Evolutionary conservation across 129 eudicot species (phyloP), one percentile per base, ranked within the genome.

Genomic region (Ambrosia trifida): DNA sequence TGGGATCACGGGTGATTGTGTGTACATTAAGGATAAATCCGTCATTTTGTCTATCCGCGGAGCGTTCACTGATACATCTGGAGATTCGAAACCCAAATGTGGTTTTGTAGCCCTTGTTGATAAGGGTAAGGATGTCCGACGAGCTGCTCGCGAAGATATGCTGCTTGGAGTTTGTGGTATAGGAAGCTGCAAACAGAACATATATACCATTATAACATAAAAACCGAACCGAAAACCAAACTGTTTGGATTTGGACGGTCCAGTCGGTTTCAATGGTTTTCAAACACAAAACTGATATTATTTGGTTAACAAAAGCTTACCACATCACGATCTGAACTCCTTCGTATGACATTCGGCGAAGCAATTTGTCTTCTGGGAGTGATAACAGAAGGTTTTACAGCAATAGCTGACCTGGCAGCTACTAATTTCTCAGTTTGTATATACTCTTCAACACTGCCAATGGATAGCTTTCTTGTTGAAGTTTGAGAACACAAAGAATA

Each of bases 31-130:
- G 11, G 92, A 88, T 60, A 82, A 83, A 49, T 85, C 95, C 5
- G 86, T 86, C 92, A 94, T 89, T 75, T 81, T 94, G 83, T 90
- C 98, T 0, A 94, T 78, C 38, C 83, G 84, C n/a, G 98, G 98
- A 63, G 96, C 86, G 38, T 94, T 94, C 69, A 94, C 96, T 0
- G 98, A 94, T 30, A 94, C 93, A 11, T 94, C 82, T 1, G 90
- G 97, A 5, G 98, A 94, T 28, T 84, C 87, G 11, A 84, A 75
- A 24, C 74, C 63, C n/a, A 52, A 51, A 46, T 78, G 57, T 47
- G 76, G 78, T 49, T 77, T 85, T 30, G 56, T 16, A 40, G 76
- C 6, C 45, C 56, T 30, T 50, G 13, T 8, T 64, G 76, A 52
- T 30, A 77, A 70, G 43, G 98, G 98, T 32, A 92, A 88, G 36